Evolutionary conservation across 2,329 filamentous ascomycete genomes (phyloP).

Genomic region (Xylaria sp.): DNA sequence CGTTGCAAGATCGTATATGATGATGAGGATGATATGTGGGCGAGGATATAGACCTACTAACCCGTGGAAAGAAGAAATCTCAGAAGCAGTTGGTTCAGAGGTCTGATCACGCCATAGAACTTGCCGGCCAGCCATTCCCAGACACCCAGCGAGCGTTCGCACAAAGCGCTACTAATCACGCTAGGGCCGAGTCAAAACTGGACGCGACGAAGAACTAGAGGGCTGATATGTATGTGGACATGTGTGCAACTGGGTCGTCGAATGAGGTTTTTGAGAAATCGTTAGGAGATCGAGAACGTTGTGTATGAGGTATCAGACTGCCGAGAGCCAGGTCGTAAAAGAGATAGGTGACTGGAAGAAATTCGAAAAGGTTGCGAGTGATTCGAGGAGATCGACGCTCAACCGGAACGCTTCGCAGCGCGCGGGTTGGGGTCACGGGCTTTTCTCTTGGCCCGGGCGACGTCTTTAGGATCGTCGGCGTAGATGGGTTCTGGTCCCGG

Average conservation of each 20-base stretch:
- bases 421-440: background rate
- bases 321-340: background rate
- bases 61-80: slow-evolving; percentile 16
- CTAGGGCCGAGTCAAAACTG: slow-evolving; percentile 27
- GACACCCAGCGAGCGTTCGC: slow-evolving; percentile 31
- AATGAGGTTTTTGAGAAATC: background rate
- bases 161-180: slow-evolving; percentile 30
- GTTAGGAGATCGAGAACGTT: background rate
- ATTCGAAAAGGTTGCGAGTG: background rate
- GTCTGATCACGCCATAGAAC: slow-evolving; percentile 1
- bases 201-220: slow-evolving; percentile 27
- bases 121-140: slow-evolving; percentile 30
- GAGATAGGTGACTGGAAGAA: background rate
- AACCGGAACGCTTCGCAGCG: background rate
- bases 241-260: background rate
- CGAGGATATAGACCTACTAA: too few species aligned
- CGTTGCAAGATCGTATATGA: background rate
- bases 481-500: background rate
- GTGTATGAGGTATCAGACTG: too few species aligned
- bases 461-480: background rate
- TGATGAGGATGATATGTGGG: too few species aligned
- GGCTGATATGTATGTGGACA: background rate
- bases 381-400: background rate
- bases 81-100: background rate
- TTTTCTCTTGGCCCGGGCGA: background rate